These are phyloP conservation scores for Colletotrichum navitas DNA, from an alignment of 2,329 filamentous ascomycete genomes.

Conservation along the genomic window DNA sequence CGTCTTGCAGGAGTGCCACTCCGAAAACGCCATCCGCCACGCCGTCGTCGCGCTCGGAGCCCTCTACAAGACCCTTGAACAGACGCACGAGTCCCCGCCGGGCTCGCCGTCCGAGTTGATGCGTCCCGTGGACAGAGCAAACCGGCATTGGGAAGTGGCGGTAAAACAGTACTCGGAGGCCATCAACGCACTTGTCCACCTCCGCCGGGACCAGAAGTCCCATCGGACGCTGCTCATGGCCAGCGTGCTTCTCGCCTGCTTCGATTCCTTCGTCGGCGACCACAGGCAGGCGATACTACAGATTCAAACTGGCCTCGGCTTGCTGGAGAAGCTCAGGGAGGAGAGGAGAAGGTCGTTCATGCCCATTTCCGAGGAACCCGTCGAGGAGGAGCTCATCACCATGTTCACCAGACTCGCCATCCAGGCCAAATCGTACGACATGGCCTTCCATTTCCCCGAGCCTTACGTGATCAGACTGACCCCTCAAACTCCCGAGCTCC, in stretches of 20 bases:
- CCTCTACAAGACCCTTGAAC: constrained; percentile 75
- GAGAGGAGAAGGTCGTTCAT: constrained; percentile 57
- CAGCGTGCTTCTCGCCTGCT: constrained; percentile 74
- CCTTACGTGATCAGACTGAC: constrained; percentile 70
- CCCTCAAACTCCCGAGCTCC: constrained; percentile 51
- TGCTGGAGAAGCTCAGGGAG: constrained; percentile 66
- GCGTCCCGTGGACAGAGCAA: constrained; percentile 55
- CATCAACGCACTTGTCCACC: constrained; percentile 62
- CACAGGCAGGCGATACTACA: constrained; percentile 72
- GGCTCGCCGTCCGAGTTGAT: constrained; percentile 56
- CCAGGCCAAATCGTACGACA: constrained; percentile 76
- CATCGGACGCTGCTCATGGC: constrained; percentile 72
- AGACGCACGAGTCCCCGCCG: constrained; percentile 64
- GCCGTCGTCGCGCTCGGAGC: constrained; percentile 75
- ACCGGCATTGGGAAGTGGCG: constrained; percentile 70
- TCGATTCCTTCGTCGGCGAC: constrained; percentile 75
- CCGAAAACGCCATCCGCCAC: constrained; percentile 71
- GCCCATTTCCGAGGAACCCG: constrained; percentile 59
- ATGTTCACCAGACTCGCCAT: constrained; percentile 75
- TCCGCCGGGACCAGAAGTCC: constrained; percentile 58
- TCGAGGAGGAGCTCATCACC: constrained; percentile 70
- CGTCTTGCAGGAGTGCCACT: constrained; percentile 73
- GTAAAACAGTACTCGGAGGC: constrained; percentile 71
- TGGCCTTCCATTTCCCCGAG: constrained; percentile 76
- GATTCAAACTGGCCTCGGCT: constrained; percentile 68